phyloP scores from a whole-genome alignment of 108 stramenopile genomes.

The Nitzschia palea region DNA sequence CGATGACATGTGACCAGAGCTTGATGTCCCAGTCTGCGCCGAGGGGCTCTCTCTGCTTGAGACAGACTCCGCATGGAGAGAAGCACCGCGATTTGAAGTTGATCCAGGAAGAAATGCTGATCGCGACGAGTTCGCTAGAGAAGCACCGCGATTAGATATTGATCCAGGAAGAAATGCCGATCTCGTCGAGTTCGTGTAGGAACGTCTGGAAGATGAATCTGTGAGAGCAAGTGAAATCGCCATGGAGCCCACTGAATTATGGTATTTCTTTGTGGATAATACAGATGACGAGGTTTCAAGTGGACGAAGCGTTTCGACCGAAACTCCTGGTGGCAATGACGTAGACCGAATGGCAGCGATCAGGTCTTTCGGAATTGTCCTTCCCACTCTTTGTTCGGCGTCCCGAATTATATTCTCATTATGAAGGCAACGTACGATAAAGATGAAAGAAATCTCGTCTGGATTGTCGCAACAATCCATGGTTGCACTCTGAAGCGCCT shows the following conservation, averaged over 20 bases:
- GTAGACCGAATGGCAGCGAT: constrained; percentile 15
- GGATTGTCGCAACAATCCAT: not conserved
- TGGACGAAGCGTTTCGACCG: constrained; percentile 7
- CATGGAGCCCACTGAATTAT: constrained; percentile 8
- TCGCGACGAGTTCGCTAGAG: not conserved
- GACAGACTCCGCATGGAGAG: not conserved
- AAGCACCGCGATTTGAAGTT: not conserved
- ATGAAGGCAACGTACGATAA: constrained; percentile 8
- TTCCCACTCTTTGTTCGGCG: not conserved
- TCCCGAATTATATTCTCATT: constrained; percentile 8
- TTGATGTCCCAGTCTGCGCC: no score
- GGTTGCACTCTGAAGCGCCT: not conserved
- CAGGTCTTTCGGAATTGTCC: constrained; percentile 8
- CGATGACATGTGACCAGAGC: not conserved
- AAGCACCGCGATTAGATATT: not conserved
- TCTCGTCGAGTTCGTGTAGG: not conserved
- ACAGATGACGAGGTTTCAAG: not conserved
- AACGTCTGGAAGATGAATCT: constrained; percentile 7
- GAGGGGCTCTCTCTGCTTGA: not conserved
- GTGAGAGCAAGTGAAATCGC: constrained; percentile 2
- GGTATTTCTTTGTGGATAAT: not conserved
- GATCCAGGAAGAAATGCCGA: not conserved
- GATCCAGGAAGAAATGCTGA: not conserved
- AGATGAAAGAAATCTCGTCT: not conserved
- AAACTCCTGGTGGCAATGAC: constrained; percentile 18